A percentile compares a stretch with the other conserved stretches of the same genome.
These are phyloP conservation scores for Cicer chorassanicum DNA, from an alignment of 306 rosid genomes.

Conservation along the genomic window DNA sequence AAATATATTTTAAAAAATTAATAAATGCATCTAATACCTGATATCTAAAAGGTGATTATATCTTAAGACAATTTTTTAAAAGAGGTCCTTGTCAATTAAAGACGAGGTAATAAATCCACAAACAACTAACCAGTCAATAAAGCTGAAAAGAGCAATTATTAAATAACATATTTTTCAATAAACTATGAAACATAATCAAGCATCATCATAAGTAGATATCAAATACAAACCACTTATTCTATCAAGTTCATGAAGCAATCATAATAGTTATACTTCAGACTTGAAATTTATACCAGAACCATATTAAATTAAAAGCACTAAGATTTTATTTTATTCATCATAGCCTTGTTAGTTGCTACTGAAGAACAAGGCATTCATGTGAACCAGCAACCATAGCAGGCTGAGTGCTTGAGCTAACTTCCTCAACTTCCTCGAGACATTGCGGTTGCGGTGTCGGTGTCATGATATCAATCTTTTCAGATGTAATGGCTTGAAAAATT, in stretches of 20 bases:
- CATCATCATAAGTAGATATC: slow-evolving; percentile 42
- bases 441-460: slow-evolving; percentile 34
- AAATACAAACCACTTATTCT: slow-evolving; percentile 37
- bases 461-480: slow-evolving; percentile 17
- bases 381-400: slow-evolving; percentile 57
- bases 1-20: no score
- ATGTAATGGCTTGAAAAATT: slow-evolving; percentile 70
- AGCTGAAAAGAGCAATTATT: slow-evolving; percentile 41
- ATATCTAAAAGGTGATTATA: no score
- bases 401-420: slow-evolving; percentile 42
- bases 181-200: slow-evolving; percentile 32
- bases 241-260: slow-evolving; percentile 42
- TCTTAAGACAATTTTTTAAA: no score
- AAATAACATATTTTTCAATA: slow-evolving; percentile 41
- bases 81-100: no score
- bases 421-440: slow-evolving; percentile 47
- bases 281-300: slow-evolving; percentile 20
- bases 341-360: slow-evolving; percentile 40
- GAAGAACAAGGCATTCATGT: slow-evolving; percentile 72
- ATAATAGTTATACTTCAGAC: slow-evolving; percentile 30
- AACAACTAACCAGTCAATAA: slow-evolving; percentile 7
- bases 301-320: slow-evolving; percentile 18
- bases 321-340: slow-evolving; percentile 39
- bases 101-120: not conserved
- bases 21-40: no score